These are phyloP conservation scores for Mediolabrus comicus DNA, from an alignment of 108 stramenopile species.

Conservation along the genomic window DNA sequence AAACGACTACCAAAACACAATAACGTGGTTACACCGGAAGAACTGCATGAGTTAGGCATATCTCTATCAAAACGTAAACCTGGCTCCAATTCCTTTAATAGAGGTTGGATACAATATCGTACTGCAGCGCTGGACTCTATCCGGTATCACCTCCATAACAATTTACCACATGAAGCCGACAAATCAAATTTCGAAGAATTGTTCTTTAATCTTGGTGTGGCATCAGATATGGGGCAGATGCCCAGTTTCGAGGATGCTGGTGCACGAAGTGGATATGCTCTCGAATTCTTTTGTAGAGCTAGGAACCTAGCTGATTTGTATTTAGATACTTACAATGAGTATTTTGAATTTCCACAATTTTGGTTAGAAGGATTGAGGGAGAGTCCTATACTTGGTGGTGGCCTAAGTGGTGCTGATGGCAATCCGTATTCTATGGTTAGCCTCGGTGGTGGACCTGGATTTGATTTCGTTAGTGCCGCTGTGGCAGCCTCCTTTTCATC, in stretches of 20 bases:
- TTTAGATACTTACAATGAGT: conserved; percentile 10
- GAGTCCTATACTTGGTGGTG: conserved; percentile 10
- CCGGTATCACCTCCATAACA: conserved; percentile 28
- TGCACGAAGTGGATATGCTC: conserved; percentile 57
- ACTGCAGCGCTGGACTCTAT: conserved; percentile 22
- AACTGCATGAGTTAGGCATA: conserved; percentile 21
- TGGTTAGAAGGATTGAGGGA: conserved; percentile 20
- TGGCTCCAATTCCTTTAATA: conserved; percentile 21
- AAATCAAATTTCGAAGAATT: conserved; percentile 22
- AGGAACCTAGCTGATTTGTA: conserved; percentile 47
- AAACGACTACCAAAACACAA: not conserved
- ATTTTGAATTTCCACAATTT: conserved; percentile 15
- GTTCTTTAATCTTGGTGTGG: conserved; percentile 44
- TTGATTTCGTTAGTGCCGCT: conserved; percentile 53
- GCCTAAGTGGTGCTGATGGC: not conserved
- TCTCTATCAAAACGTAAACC: conserved; percentile 5
- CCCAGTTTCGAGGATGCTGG: conserved; percentile 50
- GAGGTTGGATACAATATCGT: conserved; percentile 39
- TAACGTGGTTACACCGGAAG: conserved; percentile 14
- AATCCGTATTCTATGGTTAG: conserved; percentile 26
- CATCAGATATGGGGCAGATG: conserved; percentile 53
- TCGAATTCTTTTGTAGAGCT: conserved; percentile 54
- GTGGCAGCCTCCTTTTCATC: conserved; percentile 41
- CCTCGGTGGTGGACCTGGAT: conserved; percentile 72
- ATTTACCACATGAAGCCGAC: conserved; percentile 39